These are phyloP conservation scores for Nepenthes gracilis DNA, from an alignment of 148 eudicot species.

Conservation along the genomic window DNA sequence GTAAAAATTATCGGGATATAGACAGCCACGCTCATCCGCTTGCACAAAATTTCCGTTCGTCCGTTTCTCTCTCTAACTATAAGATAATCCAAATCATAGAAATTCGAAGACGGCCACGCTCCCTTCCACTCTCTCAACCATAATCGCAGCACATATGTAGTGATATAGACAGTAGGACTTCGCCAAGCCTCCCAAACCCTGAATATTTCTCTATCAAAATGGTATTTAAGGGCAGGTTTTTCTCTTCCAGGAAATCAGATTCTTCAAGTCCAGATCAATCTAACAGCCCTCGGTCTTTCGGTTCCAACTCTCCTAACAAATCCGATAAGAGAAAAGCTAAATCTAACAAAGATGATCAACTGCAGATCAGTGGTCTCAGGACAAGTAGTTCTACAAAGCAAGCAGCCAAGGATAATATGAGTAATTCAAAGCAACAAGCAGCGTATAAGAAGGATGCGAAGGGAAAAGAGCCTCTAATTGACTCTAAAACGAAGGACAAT, in stretches of 20 bases:
- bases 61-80: no score
- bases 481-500: conserved; percentile 6
- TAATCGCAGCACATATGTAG: no score
- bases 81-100: no score
- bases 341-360: conserved; percentile 22
- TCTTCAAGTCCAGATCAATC: conserved; percentile 71
- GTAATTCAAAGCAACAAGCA: conserved; percentile 4
- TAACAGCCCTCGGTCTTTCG: conserved; percentile 64
- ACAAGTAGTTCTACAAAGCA: conserved; percentile 6
- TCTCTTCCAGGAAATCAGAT: conserved; percentile 91
- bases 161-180: neutral
- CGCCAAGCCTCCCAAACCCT: neutral
- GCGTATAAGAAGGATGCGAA: conserved; percentile 21
- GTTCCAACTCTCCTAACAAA: conserved; percentile 63
- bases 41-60: no score
- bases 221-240: conserved; percentile 97
- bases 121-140: no score
- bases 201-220: conserved; percentile 15
- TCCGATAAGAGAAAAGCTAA: conserved; percentile 59
- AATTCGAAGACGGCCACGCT: no score
- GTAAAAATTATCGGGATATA: no score
- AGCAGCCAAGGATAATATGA: neutral
- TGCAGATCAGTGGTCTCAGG: conserved; percentile 2
- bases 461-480: conserved; percentile 21
- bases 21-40: no score